Evolutionary conservation across 768 basidiomycete species (phyloP).

Genomic region (Psilocybe subaeruginosa): DNA sequence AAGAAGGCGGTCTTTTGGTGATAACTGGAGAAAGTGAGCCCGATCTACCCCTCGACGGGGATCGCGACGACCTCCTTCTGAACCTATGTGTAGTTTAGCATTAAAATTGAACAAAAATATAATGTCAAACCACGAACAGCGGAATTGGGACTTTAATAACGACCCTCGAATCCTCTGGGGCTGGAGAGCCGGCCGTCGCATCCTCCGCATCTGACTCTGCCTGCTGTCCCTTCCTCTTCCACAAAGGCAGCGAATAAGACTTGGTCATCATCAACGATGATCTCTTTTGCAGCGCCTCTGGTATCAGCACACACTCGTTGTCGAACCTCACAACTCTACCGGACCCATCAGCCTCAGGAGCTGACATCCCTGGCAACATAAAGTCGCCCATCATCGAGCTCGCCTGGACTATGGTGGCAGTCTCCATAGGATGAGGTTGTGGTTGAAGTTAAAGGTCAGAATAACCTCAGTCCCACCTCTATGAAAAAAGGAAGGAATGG

Average conservation of each 20-base stretch:
- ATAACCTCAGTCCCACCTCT: not conserved
- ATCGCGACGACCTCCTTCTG: slow-evolving; percentile 39
- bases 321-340: slow-evolving; percentile 66
- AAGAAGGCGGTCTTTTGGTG: slow-evolving; percentile 49
- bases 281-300: slow-evolving; percentile 45
- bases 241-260: slow-evolving; percentile 71
- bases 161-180: slow-evolving; percentile 37
- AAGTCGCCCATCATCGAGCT: slow-evolving; percentile 13
- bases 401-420: slow-evolving; percentile 12
- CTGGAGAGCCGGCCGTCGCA: not conserved
- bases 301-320: slow-evolving; percentile 74
- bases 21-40: slow-evolving; percentile 31
- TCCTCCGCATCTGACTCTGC: slow-evolving; percentile 27
- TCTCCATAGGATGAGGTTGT: slow-evolving; percentile 3
- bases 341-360: slow-evolving; percentile 14
- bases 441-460: slow-evolving; percentile 1
- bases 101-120: slow-evolving; percentile 3
- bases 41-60: slow-evolving; percentile 42
- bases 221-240: slow-evolving; percentile 42
- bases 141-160: slow-evolving; percentile 66
- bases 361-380: slow-evolving; percentile 24
- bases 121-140: slow-evolving; percentile 42
- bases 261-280: slow-evolving; percentile 60
- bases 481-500: slow-evolving; percentile 15
- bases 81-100: slow-evolving; percentile 34